Evolutionary conservation across 2,329 filamentous ascomycete genomes (phyloP).

Genomic region (Phyllosticta citrichinensis): DNA sequence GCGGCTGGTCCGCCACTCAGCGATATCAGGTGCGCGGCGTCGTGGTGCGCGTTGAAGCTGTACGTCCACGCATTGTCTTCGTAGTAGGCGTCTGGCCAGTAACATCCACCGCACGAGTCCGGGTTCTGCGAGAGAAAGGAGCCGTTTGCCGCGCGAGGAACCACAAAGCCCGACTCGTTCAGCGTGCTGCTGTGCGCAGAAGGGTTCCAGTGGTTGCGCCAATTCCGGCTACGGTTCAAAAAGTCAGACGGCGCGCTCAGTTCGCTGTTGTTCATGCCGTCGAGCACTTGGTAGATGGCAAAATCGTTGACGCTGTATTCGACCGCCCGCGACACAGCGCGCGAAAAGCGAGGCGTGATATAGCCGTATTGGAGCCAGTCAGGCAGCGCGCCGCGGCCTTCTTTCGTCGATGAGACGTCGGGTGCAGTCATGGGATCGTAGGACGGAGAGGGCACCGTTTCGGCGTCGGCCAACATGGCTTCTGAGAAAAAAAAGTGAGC

Average conservation of each 20-base stretch:
- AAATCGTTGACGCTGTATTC: constrained; percentile 65
- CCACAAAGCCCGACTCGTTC: constrained; percentile 56
- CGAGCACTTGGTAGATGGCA: constrained; percentile 53
- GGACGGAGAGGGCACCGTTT: constrained; percentile 51
- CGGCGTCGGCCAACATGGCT: constrained; percentile 58
- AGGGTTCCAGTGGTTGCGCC: constrained; percentile 63
- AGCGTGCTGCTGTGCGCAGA: constrained; percentile 40
- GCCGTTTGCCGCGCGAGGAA: constrained; percentile 44
- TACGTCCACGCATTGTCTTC: constrained; percentile 54
- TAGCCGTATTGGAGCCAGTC: constrained; percentile 58
- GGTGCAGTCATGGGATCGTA: constrained; percentile 44
- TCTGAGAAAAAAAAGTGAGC: background rate
- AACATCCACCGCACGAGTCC: constrained; percentile 51
- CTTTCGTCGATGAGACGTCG: constrained; percentile 50
- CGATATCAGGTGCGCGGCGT: constrained; percentile 46
- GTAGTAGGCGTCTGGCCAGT: constrained; percentile 55
- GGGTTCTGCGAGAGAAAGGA: constrained; percentile 42
- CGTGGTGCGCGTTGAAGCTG: constrained; percentile 59
- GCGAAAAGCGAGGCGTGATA: constrained; percentile 52
- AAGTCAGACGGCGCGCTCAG: constrained; percentile 46
- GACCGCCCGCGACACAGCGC: constrained; percentile 54
- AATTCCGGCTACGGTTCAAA: constrained; percentile 53
- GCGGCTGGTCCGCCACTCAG: constrained; percentile 44
- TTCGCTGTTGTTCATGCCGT: constrained; percentile 1
- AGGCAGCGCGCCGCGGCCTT: constrained; percentile 58